A percentile compares a stretch with the other conserved stretches of the same genome.
Conservation (phyloP, 768 basidiomycete genomes). For the Tylopilus cervinicoccineus region DNA sequence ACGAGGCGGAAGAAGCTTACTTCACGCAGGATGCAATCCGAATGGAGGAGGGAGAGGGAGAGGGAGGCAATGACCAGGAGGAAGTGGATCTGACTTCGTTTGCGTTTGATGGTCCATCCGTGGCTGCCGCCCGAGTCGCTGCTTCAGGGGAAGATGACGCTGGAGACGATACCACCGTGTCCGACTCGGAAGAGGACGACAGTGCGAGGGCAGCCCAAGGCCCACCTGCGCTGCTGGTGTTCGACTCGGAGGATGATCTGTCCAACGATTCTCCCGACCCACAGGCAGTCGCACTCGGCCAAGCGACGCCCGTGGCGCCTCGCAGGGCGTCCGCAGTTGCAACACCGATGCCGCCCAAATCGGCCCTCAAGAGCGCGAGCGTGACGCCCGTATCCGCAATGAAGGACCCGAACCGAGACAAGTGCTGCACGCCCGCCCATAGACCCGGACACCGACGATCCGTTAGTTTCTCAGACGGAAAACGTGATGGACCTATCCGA, state of each 20-base stretch:
- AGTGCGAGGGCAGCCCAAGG: conserved; percentile 7
- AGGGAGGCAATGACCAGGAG: conserved; percentile 53
- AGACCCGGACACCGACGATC: conserved; percentile 61
- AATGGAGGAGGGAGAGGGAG: conserved; percentile 47
- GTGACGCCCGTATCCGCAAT: conserved; percentile 57
- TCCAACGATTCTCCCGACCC: conserved; percentile 14
- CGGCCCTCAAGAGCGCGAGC: conserved; percentile 41
- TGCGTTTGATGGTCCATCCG: conserved; percentile 60
- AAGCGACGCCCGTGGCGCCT: conserved; percentile 20
- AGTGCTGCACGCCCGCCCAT: conserved; percentile 53
- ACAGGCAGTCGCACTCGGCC: background rate
- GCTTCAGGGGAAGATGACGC: conserved; percentile 33
- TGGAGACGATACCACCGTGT: conserved; percentile 41
- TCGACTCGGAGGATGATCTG: conserved; percentile 39
- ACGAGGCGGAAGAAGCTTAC: conserved; percentile 16
- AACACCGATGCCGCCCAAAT: conserved; percentile 35
- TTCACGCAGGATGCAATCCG: conserved; percentile 27
- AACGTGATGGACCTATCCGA: conserved; percentile 81
- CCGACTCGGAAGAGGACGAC: conserved; percentile 28
- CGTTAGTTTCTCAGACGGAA: conserved; percentile 97
- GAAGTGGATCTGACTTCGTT: conserved; percentile 69
- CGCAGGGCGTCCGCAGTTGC: conserved; percentile 9
- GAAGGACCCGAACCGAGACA: conserved; percentile 47
- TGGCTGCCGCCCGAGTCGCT: conserved; percentile 49
- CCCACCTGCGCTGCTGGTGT: conserved; percentile 5